These are phyloP conservation scores for Prunus fruticosa DNA, from an alignment of 306 rosid species.

Conservation along the genomic window DNA sequence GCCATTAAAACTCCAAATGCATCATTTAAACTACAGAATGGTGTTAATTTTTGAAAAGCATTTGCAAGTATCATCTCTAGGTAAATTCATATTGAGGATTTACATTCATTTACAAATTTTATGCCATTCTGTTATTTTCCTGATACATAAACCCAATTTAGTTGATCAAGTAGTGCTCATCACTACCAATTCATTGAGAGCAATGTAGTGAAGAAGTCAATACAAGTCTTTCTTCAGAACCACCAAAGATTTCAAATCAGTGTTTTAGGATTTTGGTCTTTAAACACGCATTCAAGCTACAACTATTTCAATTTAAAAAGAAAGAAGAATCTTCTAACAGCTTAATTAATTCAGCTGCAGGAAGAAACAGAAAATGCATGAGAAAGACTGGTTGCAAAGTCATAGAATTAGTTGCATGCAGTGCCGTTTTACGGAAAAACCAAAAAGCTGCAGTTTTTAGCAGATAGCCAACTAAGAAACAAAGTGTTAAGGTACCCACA, in stretches of 20 bases:
- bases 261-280: not conserved
- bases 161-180: not conserved
- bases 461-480: not conserved
- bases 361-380: not conserved
- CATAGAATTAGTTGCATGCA: not conserved
- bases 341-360: not conserved
- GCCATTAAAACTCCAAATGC: not conserved
- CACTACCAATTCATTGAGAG: not conserved
- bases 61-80: too few relatives aligned
- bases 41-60: not conserved
- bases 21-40: not conserved
- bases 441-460: not conserved
- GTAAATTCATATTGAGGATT: not conserved
- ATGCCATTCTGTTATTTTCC: not conserved
- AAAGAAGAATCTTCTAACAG: not conserved
- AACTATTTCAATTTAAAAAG: not conserved
- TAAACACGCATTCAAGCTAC: not conserved
- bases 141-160: not conserved
- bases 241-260: not conserved
- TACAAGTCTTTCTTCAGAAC: too few relatives aligned
- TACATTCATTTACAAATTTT: too few relatives aligned
- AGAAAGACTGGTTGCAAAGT: not conserved
- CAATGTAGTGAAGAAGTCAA: too few relatives aligned
- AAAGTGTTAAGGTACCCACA: not conserved
- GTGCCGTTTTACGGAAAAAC: slow-evolving; percentile 4